Conservation (phyloP, 2,329 filamentous ascomycete genomes). For the Colletotrichum neosansevieriae region DNA sequence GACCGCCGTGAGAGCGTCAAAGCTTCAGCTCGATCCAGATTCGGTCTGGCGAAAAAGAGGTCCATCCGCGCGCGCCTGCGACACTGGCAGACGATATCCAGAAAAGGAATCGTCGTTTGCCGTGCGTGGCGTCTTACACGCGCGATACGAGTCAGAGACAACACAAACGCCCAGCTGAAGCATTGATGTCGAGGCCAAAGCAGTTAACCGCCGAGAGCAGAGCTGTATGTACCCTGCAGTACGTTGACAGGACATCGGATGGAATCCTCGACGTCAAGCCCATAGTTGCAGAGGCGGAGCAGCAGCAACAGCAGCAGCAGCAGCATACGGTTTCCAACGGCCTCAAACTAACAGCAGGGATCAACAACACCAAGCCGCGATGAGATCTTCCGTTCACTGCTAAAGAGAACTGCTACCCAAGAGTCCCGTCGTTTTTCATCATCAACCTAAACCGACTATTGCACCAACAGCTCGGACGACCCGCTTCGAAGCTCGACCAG, state of each 20-base stretch:
- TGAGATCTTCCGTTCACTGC: background rate
- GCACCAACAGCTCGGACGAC: conserved; percentile 24
- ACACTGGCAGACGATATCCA: conserved; percentile 18
- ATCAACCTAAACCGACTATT: background rate
- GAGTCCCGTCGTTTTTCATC: background rate
- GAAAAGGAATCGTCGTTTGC: background rate
- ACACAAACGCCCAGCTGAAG: conserved; percentile 12
- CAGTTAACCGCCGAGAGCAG: background rate
- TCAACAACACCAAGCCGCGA: background rate
- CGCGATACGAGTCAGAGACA: conserved; percentile 34
- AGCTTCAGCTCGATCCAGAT: conserved; percentile 22
- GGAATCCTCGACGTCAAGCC: background rate
- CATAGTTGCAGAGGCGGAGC: background rate
- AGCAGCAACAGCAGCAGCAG: too few species aligned
- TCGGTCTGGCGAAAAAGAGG: conserved; percentile 1
- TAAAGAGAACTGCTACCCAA: conserved; percentile 9
- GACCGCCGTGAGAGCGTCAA: conserved; percentile 36
- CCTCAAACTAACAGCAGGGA: too few species aligned
- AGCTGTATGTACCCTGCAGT: background rate
- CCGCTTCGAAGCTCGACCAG: conserved; percentile 7
- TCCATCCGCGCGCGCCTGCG: conserved; percentile 22
- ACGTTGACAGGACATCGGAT: background rate
- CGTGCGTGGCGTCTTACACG: background rate
- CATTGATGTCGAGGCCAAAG: conserved; percentile 20
- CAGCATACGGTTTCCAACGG: too few species aligned